These are phyloP conservation scores for Metarhizium brunneum DNA, from an alignment of 2,329 filamentous ascomycete species.

Conservation along the genomic window DNA sequence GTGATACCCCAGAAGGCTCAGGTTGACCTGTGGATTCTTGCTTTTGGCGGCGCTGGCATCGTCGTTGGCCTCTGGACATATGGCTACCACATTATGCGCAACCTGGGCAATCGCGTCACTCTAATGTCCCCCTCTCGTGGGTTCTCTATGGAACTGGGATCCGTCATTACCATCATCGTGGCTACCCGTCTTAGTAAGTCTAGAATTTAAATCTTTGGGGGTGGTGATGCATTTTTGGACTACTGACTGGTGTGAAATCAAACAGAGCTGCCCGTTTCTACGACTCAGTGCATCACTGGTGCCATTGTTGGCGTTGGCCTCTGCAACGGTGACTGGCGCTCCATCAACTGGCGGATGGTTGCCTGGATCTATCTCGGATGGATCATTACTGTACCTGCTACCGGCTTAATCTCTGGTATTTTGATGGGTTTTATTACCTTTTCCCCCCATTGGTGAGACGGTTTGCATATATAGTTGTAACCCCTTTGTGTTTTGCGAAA, in stretches of 20 bases:
- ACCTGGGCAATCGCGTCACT: constrained; percentile 52
- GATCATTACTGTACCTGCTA: constrained; percentile 49
- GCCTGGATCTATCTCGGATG: constrained; percentile 50
- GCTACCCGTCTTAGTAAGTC: constrained; percentile 47
- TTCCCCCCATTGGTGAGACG: constrained; percentile 38
- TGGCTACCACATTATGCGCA: constrained; percentile 56
- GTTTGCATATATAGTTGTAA: neutral
- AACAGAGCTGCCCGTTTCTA: constrained; percentile 50
- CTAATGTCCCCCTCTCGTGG: constrained; percentile 52
- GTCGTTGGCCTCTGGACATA: constrained; percentile 50
- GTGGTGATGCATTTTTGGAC: constrained; percentile 5
- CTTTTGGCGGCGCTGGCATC: constrained; percentile 41
- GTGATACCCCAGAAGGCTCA: constrained; percentile 33
- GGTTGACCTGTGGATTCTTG: constrained; percentile 53
- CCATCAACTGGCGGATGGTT: constrained; percentile 56
- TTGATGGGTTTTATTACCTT: constrained; percentile 56
- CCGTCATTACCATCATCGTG: constrained; percentile 53
- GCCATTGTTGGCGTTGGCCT: constrained; percentile 54
- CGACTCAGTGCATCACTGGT: constrained; percentile 55
- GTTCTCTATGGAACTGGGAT: constrained; percentile 51
- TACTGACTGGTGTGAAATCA: neutral
- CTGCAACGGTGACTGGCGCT: constrained; percentile 47
- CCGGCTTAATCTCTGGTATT: constrained; percentile 48
- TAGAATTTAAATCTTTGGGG: neutral
- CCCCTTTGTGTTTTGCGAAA: too few species aligned